phyloP scores from a whole-genome alignment of 768 basidiomycete species.

The Daedaleopsis sinensis region DNA sequence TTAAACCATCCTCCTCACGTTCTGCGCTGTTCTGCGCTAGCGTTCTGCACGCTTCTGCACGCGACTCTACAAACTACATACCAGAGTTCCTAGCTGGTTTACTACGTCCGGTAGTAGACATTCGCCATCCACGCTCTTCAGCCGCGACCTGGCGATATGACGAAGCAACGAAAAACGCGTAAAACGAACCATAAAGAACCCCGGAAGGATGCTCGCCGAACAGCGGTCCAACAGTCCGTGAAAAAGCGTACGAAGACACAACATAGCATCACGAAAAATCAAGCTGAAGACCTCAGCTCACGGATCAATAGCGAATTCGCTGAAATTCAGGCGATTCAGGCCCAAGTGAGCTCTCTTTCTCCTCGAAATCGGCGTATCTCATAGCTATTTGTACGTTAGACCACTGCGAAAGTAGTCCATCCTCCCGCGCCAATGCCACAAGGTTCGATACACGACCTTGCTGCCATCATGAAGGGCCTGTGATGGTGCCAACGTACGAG shows the following conservation, averaged over 20 bases:
- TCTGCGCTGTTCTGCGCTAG: too few species aligned
- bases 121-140: not conserved
- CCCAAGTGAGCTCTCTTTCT: not conserved
- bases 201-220: not conserved
- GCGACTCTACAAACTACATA: too few species aligned
- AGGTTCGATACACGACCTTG: not conserved
- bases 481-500: not conserved
- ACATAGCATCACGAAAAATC: conserved; percentile 2
- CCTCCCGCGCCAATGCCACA: not conserved
- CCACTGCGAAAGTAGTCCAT: not conserved
- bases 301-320: conserved; percentile 9
- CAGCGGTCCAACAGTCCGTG: not conserved
- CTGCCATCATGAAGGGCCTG: conserved; percentile 1
- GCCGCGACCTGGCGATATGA: not conserved
- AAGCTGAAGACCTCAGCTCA: conserved; percentile 9
- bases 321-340: conserved; percentile 2
- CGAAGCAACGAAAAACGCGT: not conserved
- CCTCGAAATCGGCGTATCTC: not conserved
- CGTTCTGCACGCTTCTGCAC: too few species aligned
- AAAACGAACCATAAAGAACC: not conserved
- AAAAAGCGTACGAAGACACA: conserved; percentile 7
- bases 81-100: too few species aligned
- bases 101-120: not conserved
- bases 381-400: not conserved
- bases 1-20: too few species aligned